Base-by-base conservation (phyloP, 768 basidiomycete genomes). In the Phylloporus rhodoxanthus region DNA sequence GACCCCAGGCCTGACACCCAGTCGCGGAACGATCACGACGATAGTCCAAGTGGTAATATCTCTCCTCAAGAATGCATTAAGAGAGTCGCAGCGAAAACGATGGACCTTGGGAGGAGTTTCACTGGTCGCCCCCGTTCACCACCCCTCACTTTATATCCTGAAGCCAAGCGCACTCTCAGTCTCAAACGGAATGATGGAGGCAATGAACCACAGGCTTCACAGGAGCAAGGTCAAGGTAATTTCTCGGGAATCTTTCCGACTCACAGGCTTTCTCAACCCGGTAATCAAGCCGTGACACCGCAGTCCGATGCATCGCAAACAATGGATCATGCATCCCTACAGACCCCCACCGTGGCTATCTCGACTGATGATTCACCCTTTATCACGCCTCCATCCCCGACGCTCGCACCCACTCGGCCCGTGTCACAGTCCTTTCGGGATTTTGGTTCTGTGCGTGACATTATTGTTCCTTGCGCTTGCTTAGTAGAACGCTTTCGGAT, bases 311-410 rank as follows among this genome's bases (percentile, higher is more conserved):
- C 23, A 25, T 41, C 45, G 39, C 55, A 51, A 44, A 39, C 30
- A 26, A 17, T 41, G 37, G 42, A 52, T 47, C 43, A 44, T 32
- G 33, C 39, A 25, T 10, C 36, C 21, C 19, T 51, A 37, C 54
- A 48, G 19, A 40, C 45, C 37, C 43, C 43, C 47, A 47, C 45
- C 47, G 51, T 40, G 32, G 38, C 55, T 42, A 45, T 57, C 25
- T 45, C 57, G 37, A 67, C 62, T 25, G 76, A 81, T 51, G 80
- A 82, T 40, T 80, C 79, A 14, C 79, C 81, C 5, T 89, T 91
- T 60, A 85, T 90, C 50, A 75, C 76, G 5, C 87, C 88, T 29
- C 84, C 77, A 13, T 88, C 86, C 10, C 86, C 88, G 4, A 75
- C 76, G 14, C 64, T 74, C 19, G 48, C 52, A 1, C 68, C 74